Base-by-base conservation (phyloP, 805 yeast species). In the Wickerhamomyces alni region DNA sequence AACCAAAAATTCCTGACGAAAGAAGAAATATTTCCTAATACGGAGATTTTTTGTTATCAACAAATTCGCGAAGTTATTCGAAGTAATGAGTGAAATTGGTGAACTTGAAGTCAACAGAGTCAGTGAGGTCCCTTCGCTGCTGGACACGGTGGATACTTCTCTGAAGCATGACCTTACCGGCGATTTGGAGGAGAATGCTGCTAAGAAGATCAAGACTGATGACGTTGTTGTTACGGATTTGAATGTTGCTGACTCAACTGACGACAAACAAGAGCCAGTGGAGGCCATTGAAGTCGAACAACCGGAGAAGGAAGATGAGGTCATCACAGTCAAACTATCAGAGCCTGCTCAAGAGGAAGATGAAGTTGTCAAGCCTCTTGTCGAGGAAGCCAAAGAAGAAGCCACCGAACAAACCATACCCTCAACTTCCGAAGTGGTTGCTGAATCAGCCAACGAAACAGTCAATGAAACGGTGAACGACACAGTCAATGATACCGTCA, bases 361-460 rank as follows among this genome's bases (percentile, higher is more conserved):
- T 12, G 18, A 8, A 9, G 29, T 5, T 8, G 29, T 9, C 6
- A 26, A 8, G 7, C 15, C 52, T 42, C 40, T 36, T 35, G 32
- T 32, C 18, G 21, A 17, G 6, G 10, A 34, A 6, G 19, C 38
- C n/a, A 40, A 44, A 31, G 33, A 44, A 27, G 40, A 25, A 4
- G 40, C 38, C 13, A 22, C 36, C 38, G 33, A n/a, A n/a, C n/a
- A n/a, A n/a, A n/a, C n/a, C n/a, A n/a, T n/a, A n/a, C n/a, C n/a
- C n/a, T n/a, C n/a, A n/a, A n/a, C n/a, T n/a, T n/a, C n/a, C n/a
- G n/a, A n/a, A n/a, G n/a, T n/a, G n/a, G n/a, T 30, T 30, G 19
- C 38, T 34, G 27, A 17, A 35, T 27, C 28, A 32, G 12, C 15
- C 38, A n/a, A 39, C 41, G 33, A 38, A 35, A 32, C 43, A 36